Base-by-base conservation (phyloP, 352 stramenopile genomes). In the Pythium brachiatum region DNA sequence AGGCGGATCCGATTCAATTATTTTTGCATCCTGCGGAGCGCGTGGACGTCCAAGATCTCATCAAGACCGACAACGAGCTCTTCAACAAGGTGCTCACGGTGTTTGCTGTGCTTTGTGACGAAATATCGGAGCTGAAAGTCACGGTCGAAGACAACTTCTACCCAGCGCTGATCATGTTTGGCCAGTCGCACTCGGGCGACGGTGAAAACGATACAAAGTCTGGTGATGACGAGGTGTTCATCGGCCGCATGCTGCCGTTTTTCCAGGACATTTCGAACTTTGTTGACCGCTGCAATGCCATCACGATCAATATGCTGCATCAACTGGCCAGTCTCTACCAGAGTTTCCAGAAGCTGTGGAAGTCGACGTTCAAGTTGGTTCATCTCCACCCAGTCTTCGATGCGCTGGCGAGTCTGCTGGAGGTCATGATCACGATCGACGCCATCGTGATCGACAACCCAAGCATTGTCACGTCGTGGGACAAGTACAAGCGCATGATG, bases 401-500 rank as follows among this genome's bases (percentile, higher is more conserved):
- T 39, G 81, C 84, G 0, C 63, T 96, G 18, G 87, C 76, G 20
- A 86, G 75, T 64, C 65, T 97, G 9, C 59, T 97, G 20, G 83
- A 91, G 48, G 74, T 96, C 32, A 90, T 97, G 74, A 91, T 96
- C 55, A 95, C 88, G 9, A 83, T 97, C 27, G 90, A 97, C 61
- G 72, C 76, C n/a, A 91, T 96, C 50, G 83, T 96, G 29, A 73
- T 93, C 16, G 79, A 96, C 48, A 97, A 97, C 60, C 86, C 88
- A 15, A 83, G 84, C 44, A 93, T 97, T 50, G 68, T 88, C 43
- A 87, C 73, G 20, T 81, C 88, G 13, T 97, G 90, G 90, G 86
- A 94, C 64, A 92, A 89, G 52, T 97, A 95, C 73, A 96, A 97
- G 70, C 82, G 83, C 56, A 94, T 97, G 85, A 92, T 96, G 83